Base-by-base conservation (phyloP, 345 rosid species). In the Eutrema yunnanense region DNA sequence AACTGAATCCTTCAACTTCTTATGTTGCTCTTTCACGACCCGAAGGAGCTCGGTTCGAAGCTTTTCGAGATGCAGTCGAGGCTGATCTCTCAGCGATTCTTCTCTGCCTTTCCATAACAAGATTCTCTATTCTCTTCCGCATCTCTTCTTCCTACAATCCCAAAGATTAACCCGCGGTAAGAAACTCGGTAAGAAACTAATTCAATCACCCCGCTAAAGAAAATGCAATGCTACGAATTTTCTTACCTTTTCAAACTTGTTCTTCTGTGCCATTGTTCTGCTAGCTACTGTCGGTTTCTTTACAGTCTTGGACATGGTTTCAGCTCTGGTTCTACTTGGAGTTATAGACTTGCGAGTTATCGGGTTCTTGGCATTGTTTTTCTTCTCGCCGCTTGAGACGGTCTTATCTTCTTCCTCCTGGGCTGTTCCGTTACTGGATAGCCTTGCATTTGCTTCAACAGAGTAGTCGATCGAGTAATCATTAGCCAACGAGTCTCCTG, bases 51-150 rank as follows among this genome's bases (percentile, higher is more conserved):
- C 80, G 82, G 26, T 40, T 59, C 14, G 84, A 71, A 6, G 67
- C 75, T 76, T 79, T 89, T 73, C 72, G 86, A 67, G 82, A 55
- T 43, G 81, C 60, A 11, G 82, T 44, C 37, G 83, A 82, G 9
- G 94, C 92, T 70, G 89, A 90, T 85, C 93, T 87, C 80, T 88
- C 89, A 0, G 98, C 92, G 33, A 93, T 90, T 78, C 97, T 87
- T 76, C 82, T 86, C 77, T 90, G 97, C 37, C 97, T 85, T 73
- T 86, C 85, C 58, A 88, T 69, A 10, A 41, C 8, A 65, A 86
- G 59, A 67, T 82, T 89, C 80, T 93, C 94, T 84, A 86, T 84
- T 76, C 81, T 87, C 80, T 80, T 87, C 58, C 93, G 67, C 48
- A 77, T 80, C 72, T 90, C 94, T 70, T 93, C 98, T 81, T 92